Percentiles rank a stretch among this genome's conserved stretches.
Evolutionary conservation across 2,329 filamentous ascomycete species (phyloP).

Genomic region (Purpureocillium lavendulum): DNA sequence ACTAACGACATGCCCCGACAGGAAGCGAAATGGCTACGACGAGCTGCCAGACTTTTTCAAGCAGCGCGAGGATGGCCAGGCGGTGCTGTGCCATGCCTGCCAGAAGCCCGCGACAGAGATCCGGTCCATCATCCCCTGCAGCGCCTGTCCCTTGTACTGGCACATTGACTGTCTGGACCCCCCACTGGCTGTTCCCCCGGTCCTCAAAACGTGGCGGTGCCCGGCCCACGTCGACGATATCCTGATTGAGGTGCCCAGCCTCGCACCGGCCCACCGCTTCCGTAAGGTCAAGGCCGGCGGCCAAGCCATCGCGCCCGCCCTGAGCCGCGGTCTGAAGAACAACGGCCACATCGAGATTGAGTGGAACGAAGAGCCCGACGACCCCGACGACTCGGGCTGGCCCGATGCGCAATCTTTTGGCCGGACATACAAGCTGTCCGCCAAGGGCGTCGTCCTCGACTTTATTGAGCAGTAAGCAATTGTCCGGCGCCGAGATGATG

Average conservation of each 20-base stretch:
- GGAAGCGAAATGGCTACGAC: slow-evolving; percentile 48
- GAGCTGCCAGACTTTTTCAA: slow-evolving; percentile 60
- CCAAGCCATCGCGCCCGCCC: slow-evolving; percentile 40
- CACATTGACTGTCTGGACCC: slow-evolving; percentile 89
- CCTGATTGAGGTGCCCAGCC: slow-evolving; percentile 48
- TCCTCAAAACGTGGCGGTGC: slow-evolving; percentile 75
- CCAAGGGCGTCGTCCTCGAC: slow-evolving; percentile 58
- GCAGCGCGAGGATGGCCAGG: slow-evolving; percentile 65
- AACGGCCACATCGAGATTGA: slow-evolving; percentile 67
- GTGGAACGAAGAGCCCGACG: slow-evolving; percentile 47
- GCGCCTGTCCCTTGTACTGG: slow-evolving; percentile 74
- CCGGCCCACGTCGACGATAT: slow-evolving; percentile 79
- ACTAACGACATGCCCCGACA: slow-evolving; percentile 13
- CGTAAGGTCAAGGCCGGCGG: slow-evolving; percentile 52
- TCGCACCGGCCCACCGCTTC: slow-evolving; percentile 53
- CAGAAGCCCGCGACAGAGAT: slow-evolving; percentile 50
- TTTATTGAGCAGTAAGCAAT: slow-evolving; percentile 57
- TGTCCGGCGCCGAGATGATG: neutral
- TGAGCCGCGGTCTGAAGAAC: slow-evolving; percentile 58
- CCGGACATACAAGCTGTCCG: slow-evolving; percentile 55
- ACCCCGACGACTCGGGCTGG: slow-evolving; percentile 47
- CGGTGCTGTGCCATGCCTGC: slow-evolving; percentile 72
- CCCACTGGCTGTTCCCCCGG: slow-evolving; percentile 70
- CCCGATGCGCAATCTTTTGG: slow-evolving; percentile 53
- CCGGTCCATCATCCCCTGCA: slow-evolving; percentile 77